These are phyloP conservation scores for Escovopsis sp. DNA, from an alignment of 2,329 filamentous ascomycete genomes.

Conservation along the genomic window DNA sequence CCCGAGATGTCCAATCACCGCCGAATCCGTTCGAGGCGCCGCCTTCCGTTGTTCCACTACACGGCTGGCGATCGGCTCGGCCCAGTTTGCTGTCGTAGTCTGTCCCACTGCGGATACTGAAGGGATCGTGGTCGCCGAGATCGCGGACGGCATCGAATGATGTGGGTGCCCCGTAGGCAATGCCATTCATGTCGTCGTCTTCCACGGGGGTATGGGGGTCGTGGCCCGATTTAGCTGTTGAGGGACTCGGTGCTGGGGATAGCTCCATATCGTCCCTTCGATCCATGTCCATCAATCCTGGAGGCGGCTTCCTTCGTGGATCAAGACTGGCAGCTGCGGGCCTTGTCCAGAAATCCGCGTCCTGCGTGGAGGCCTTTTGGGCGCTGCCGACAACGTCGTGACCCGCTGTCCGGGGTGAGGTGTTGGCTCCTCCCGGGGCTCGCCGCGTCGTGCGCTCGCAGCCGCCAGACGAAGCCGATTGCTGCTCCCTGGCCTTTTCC, in stretches of 20 bases:
- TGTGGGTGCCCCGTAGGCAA: slow-evolving; percentile 27
- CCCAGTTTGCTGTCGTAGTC: slow-evolving; percentile 25
- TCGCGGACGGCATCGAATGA: slow-evolving; percentile 33
- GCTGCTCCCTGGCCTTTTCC: slow-evolving; percentile 36
- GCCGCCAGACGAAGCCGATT: slow-evolving; percentile 21
- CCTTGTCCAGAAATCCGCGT: slow-evolving; percentile 8
- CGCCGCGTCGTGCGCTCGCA: slow-evolving; percentile 13
- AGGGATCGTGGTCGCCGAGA: slow-evolving; percentile 35
- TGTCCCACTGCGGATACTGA: slow-evolving; percentile 20
- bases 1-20: slow-evolving; percentile 48
- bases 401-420: slow-evolving; percentile 32
- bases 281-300: slow-evolving; percentile 11
- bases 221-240: slow-evolving; percentile 3
- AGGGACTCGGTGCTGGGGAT: slow-evolving; percentile 8
- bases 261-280: slow-evolving; percentile 13
- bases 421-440: slow-evolving; percentile 25
- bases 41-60: slow-evolving; percentile 48
- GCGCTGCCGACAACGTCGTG: slow-evolving; percentile 13
- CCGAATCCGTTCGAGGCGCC: slow-evolving; percentile 38
- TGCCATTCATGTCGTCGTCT: slow-evolving; percentile 30
- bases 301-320: slow-evolving; percentile 10
- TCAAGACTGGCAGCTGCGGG: slow-evolving; percentile 10
- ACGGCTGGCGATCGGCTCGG: slow-evolving; percentile 35
- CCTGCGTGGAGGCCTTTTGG: slow-evolving; percentile 9
- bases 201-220: slow-evolving; percentile 12